phyloP scores from a whole-genome alignment of 2,329 filamentous ascomycete species.

The Chrysoporthe puriensis region DNA sequence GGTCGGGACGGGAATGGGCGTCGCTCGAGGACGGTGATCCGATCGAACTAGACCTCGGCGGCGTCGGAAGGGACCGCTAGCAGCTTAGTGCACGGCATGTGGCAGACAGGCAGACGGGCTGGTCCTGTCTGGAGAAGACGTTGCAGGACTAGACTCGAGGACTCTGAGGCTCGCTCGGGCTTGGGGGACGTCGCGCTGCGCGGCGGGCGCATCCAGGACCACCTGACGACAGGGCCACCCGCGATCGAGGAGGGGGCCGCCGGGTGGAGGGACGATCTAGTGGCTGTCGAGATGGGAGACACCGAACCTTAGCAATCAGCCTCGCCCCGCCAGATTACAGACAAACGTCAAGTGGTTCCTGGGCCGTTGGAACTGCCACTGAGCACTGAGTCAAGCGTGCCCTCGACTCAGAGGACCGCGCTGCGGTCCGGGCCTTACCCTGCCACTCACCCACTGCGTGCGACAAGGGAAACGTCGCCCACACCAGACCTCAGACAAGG shows the following conservation, averaged over 20 bases:
- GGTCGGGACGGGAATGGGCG: not conserved
- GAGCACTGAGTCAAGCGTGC: not conserved
- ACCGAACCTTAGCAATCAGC: not conserved
- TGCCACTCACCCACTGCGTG: not conserved
- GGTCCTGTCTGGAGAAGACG: constrained; percentile 12
- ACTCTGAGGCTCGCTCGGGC: no score
- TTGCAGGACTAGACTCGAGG: not conserved
- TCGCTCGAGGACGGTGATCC: not conserved
- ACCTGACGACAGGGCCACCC: not conserved
- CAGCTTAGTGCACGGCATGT: not conserved
- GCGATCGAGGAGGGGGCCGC: not conserved
- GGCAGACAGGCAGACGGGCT: constrained; percentile 30
- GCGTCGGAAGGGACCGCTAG: not conserved
- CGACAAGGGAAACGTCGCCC: no score
- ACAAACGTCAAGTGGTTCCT: not conserved
- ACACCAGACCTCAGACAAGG: not conserved
- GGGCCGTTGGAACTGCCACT: not conserved
- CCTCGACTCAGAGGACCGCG: not conserved
- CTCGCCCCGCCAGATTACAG: not conserved
- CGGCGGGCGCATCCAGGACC: not conserved
- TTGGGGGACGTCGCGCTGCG: not conserved
- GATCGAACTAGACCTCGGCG: not conserved
- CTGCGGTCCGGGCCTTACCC: not conserved
- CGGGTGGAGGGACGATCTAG: not conserved
- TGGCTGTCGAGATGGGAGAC: not conserved